Percentiles rank a stretch among this genome's conserved stretches.
Evolutionary conservation across 805 yeast genomes (phyloP).

Genomic region (Pichia scutulata): DNA sequence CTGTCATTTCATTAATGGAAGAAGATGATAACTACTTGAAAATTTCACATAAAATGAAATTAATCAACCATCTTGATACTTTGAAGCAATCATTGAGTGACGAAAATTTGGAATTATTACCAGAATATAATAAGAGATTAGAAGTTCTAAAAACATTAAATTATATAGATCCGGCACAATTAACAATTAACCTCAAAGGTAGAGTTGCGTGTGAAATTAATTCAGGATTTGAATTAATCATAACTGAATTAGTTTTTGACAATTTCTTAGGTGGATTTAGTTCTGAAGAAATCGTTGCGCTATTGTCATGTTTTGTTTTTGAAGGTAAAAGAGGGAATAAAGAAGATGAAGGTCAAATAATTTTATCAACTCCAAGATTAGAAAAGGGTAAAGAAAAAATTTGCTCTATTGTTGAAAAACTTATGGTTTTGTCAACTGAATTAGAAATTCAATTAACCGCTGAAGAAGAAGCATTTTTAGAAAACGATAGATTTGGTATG

Average conservation of each 20-base stretch:
- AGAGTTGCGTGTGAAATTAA: conserved; percentile 84
- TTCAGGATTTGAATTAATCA: conserved; percentile 82
- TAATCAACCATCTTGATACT: conserved; percentile 44
- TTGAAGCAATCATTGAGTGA: conserved; percentile 65
- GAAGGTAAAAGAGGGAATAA: conserved; percentile 56
- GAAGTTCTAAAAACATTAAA: conserved; percentile 70
- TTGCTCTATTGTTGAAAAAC: conserved; percentile 56
- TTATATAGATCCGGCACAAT: conserved; percentile 60
- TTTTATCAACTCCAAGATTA: conserved; percentile 60
- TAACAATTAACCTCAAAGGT: conserved; percentile 80
- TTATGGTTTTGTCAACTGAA: conserved; percentile 52
- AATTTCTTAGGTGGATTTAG: conserved; percentile 90
- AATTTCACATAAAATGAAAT: conserved; percentile 36
- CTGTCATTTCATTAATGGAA: conserved; percentile 12
- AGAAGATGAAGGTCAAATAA: conserved; percentile 46
- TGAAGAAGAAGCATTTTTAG: conserved; percentile 81
- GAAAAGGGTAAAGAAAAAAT: conserved; percentile 65
- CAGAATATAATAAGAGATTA: conserved; percentile 88
- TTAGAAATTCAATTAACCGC: conserved; percentile 69
- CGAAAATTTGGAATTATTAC: conserved; percentile 81
- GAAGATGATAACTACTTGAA: conserved; percentile 15
- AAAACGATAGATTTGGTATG: conserved; percentile 78
- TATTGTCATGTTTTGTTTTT: conserved; percentile 84
- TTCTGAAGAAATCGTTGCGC: conserved; percentile 94
- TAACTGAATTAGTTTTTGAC: conserved; percentile 85